Conservation (phyloP, 352 stramenopile species). For the Phytophthora sansomeana region DNA sequence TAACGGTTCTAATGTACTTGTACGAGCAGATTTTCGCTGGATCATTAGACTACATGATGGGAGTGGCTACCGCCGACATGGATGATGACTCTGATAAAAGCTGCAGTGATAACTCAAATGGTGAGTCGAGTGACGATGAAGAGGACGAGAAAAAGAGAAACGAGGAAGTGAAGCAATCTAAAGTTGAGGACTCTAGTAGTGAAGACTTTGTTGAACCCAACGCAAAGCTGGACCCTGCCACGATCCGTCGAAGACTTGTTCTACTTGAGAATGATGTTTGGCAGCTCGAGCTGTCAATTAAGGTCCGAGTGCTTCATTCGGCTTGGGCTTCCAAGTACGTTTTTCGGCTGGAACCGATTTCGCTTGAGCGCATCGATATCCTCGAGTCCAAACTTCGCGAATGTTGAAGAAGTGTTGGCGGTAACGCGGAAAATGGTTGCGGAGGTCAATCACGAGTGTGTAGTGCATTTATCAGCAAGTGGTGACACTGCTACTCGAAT, state of each 20-base stretch:
- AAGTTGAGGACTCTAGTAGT: background rate
- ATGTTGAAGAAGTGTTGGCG: background rate
- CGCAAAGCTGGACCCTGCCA: background rate
- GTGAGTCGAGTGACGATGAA: background rate
- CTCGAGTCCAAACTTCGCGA: too few species aligned
- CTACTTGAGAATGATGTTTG: slow-evolving; percentile 5
- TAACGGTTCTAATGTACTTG: too few species aligned
- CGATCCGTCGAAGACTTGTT: slow-evolving; percentile 9
- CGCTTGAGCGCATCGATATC: too few species aligned
- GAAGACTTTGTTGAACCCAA: background rate
- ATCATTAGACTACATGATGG: slow-evolving; percentile 16
- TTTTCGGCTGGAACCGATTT: too few species aligned
- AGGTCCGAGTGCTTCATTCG: slow-evolving; percentile 8
- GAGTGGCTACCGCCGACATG: background rate
- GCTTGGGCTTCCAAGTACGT: slow-evolving; percentile 12
- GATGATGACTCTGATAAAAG: background rate
- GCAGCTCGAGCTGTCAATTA: slow-evolving; percentile 8
- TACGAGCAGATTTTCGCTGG: slow-evolving; percentile 13
- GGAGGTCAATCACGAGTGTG: background rate
- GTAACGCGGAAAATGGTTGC: background rate
- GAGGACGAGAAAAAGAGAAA: background rate
- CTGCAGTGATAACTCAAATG: background rate
- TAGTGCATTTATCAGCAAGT: background rate
- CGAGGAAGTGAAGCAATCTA: background rate
- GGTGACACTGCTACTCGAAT: background rate